Conservation (phyloP, 345 rosid genomes). For the Gynandropsis gynandra region DNA sequence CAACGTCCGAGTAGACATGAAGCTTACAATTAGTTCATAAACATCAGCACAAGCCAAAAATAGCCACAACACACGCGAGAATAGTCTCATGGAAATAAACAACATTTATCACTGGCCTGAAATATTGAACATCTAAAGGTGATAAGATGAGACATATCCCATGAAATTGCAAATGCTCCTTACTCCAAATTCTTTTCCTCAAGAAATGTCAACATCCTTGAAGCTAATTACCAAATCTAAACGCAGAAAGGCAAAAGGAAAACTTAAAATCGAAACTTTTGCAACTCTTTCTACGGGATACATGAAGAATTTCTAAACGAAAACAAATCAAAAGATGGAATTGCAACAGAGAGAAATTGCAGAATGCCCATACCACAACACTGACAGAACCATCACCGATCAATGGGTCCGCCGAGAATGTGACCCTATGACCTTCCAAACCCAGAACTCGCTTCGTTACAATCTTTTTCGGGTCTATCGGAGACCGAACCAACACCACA, state of each 20-base stretch:
- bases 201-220: too few relatives aligned
- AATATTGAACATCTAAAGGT: too few relatives aligned
- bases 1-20: neutral
- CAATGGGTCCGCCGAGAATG: slow-evolving; percentile 41
- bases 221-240: too few relatives aligned
- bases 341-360: neutral
- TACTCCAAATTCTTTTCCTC: too few relatives aligned
- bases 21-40: slow-evolving; percentile 1
- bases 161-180: too few relatives aligned
- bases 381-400: slow-evolving; percentile 23
- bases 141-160: too few relatives aligned
- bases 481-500: slow-evolving; percentile 63
- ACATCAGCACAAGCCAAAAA: slow-evolving; percentile 1
- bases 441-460: slow-evolving; percentile 62
- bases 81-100: neutral
- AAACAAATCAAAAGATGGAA: neutral
- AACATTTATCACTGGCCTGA: too few relatives aligned
- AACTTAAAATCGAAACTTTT: too few relatives aligned
- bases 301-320: neutral
- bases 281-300: neutral
- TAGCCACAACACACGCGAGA: neutral
- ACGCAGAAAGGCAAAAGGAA: too few relatives aligned
- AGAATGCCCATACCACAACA: slow-evolving; percentile 29
- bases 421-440: slow-evolving; percentile 59
- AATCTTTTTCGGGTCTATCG: slow-evolving; percentile 48